Base-by-base conservation (phyloP, 495 filamentous ascomycete species). In the Sporormia fimetaria region DNA sequence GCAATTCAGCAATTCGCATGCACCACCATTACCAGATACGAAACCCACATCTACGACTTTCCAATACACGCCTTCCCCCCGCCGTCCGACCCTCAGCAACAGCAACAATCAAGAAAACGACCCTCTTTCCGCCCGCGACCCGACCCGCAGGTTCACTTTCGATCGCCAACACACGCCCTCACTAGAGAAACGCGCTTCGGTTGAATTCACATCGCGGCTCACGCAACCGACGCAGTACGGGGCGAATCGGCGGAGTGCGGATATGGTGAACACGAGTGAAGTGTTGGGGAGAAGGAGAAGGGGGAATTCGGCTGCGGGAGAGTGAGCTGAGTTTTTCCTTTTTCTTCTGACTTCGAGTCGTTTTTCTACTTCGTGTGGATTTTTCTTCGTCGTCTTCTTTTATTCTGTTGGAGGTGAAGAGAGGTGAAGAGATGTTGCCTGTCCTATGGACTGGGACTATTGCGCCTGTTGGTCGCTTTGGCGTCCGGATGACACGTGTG, bases 1-100 rank as follows among this genome's bases (percentile, higher is more conserved):
- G 6, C 57, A 64, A 15, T 63, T 62, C 41, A 68, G 67, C 42
- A 63, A 61, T 2, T 46, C 60, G 16, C 57, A 62, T 26, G 58
- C 64, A 42, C 62, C 61, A 16, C 49, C n/a, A n/a, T 57, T 49
- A 31, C 51, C 51, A 20, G 45, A 49, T 21, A 25, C 49, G 17
- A 44, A 54, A 11, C 51, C 51, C n/a, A 42, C 45, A n/a, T 39
- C 51, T 7, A 11, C 45, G 7, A 18, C 25, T 16, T n/a, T 53
- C 3, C 49, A 48, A 33, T 36, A 33, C 6, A 47, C 44, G 6
- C 7, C 39, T 3, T 53, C 49, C 12, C 34, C 44, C 4, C 49
- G 49, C 3, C 43, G 45, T 2, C 51, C 45, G n/a, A 45, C 40
- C 4, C 33, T 38, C 8, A 32, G 40, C 6, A 36, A 38, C 25